These are phyloP conservation scores for Umbellularia californica DNA, from an alignment of 164 flowering plant genomes.

Conservation along the genomic window DNA sequence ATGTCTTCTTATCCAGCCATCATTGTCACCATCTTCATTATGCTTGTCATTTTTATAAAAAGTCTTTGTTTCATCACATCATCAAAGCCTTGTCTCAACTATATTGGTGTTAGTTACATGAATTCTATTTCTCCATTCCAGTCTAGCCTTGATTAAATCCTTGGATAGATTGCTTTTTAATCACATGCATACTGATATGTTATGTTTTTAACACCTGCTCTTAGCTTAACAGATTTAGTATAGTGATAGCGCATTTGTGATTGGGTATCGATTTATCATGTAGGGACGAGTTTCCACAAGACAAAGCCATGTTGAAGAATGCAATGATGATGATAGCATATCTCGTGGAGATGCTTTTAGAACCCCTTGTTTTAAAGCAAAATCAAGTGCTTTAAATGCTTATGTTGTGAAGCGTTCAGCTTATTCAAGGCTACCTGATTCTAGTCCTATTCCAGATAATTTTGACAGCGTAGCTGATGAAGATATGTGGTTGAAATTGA, in stretches of 20 bases:
- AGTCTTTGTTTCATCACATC: not conserved
- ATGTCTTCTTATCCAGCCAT: no score
- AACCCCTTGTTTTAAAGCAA: conserved; percentile 65
- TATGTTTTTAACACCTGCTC: no score
- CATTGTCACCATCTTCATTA: no score
- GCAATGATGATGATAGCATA: conserved; percentile 23
- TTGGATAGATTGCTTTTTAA: no score
- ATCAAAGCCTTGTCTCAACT: not conserved
- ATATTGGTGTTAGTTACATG: not conserved
- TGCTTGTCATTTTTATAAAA: no score
- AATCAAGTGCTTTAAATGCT: conserved; percentile 46
- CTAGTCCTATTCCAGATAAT: conserved; percentile 77
- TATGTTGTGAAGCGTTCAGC: conserved; percentile 70
- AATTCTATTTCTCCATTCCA: not conserved
- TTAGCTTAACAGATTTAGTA: not conserved
- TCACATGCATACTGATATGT: no score
- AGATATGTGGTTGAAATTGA: conserved; percentile 87
- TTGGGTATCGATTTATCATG: not conserved
- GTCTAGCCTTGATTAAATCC: not conserved
- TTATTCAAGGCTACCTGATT: conserved; percentile 48
- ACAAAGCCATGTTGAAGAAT: conserved; percentile 35
- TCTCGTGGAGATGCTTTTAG: conserved; percentile 45
- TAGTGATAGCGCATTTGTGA: not conserved
- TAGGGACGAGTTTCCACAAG: conserved; percentile 31
- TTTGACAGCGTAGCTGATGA: conserved; percentile 80